phyloP scores from a whole-genome alignment of 2,329 filamentous ascomycete species.

The Penicillium occitanis region DNA sequence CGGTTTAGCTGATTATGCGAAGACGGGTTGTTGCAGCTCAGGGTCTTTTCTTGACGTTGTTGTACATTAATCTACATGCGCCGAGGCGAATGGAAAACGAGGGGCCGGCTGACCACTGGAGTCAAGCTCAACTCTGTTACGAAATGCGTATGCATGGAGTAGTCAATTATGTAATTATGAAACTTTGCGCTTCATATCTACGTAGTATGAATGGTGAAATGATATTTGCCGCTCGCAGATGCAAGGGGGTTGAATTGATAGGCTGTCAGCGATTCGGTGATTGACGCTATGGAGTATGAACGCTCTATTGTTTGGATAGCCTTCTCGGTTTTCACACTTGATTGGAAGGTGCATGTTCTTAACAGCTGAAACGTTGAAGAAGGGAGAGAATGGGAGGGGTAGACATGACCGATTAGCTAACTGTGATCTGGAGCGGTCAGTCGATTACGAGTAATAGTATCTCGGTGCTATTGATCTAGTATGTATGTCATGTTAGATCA shows the following conservation, averaged over 20 bases:
- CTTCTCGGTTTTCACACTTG: neutral
- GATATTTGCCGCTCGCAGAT: constrained; percentile 7
- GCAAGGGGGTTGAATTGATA: constrained; percentile 8
- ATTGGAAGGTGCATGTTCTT: neutral
- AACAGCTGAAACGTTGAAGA: neutral
- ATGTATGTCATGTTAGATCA: constrained; percentile 5
- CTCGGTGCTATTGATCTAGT: neutral
- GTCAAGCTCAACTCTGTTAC: neutral
- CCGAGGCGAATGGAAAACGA: constrained; percentile 10
- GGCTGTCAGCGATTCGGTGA: constrained; percentile 5
- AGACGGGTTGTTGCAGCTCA: constrained; percentile 20
- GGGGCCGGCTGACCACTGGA: neutral
- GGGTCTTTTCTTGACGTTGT: constrained; percentile 15
- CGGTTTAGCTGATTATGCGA: constrained; percentile 18
- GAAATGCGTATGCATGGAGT: neutral
- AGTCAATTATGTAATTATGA: neutral
- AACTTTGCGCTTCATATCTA: neutral
- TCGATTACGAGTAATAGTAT: neutral
- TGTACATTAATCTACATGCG: constrained; percentile 14
- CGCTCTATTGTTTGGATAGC: neutral
- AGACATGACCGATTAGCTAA: neutral
- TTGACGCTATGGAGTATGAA: neutral
- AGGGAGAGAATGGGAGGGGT: neutral
- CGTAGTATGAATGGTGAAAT: neutral
- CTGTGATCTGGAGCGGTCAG: constrained; percentile 6